These are phyloP conservation scores for Candida freyschussii DNA, from an alignment of 1,139 yeast species.

Conservation along the genomic window DNA sequence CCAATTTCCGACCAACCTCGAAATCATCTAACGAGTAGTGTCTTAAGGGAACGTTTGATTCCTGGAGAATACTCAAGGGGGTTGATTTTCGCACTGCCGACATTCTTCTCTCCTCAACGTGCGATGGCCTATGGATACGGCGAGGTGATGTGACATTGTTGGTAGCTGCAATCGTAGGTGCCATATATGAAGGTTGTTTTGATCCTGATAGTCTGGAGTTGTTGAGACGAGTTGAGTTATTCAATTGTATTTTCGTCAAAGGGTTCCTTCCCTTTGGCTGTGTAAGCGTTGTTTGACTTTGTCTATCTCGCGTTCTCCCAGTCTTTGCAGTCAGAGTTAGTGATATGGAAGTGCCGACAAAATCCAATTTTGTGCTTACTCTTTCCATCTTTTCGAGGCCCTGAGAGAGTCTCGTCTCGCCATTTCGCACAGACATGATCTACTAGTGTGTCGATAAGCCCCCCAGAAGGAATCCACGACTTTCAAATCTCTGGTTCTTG, in stretches of 20 bases:
- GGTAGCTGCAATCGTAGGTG: slow-evolving; percentile 26
- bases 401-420: not conserved
- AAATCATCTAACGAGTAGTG: slow-evolving; percentile 49
- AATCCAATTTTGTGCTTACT: not conserved
- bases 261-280: slow-evolving; percentile 11
- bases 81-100: slow-evolving; percentile 17
- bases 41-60: slow-evolving; percentile 23
- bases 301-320: slow-evolving; percentile 4
- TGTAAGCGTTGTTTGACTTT: too few species aligned
- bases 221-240: slow-evolving; percentile 7
- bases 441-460: too few species aligned
- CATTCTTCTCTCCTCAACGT: slow-evolving; percentile 7
- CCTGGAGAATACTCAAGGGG: slow-evolving; percentile 22
- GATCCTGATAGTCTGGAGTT: slow-evolving; percentile 10
- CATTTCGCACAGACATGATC: not conserved
- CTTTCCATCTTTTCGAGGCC: not conserved
- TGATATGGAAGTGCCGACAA: not conserved
- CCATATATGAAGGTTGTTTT: slow-evolving; percentile 25
- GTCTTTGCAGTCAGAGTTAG: slow-evolving; percentile 1
- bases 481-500: too few species aligned
- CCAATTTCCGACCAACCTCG: slow-evolving; percentile 83
- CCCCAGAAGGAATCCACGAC: too few species aligned
- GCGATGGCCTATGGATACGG: slow-evolving; percentile 13
- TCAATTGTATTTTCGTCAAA: slow-evolving; percentile 17
- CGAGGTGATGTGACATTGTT: slow-evolving; percentile 22